Conservation (phyloP, 192 early-diverging fungal genomes). For the Coemansia javaensis region DNA sequence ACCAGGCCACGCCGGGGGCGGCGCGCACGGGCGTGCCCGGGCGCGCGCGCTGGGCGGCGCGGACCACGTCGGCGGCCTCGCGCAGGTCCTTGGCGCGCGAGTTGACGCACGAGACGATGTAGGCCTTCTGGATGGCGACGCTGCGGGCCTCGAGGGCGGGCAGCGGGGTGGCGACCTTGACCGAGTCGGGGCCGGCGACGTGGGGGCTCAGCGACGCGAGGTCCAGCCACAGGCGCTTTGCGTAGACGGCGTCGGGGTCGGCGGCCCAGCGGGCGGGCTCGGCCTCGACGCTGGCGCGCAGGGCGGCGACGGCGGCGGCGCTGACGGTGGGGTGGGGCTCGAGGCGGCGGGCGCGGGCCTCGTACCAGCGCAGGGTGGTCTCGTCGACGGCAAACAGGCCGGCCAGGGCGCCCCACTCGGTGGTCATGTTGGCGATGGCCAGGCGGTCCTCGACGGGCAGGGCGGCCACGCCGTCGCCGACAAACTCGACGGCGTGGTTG, state of each 20-base stretch:
- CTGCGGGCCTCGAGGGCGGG: slow-evolving; percentile 64
- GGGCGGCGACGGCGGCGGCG: slow-evolving; percentile 35
- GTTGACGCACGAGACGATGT: slow-evolving; percentile 94
- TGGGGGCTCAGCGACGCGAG: slow-evolving; percentile 80
- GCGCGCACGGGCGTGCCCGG: slow-evolving; percentile 18
- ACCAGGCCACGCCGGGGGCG: slow-evolving; percentile 75
- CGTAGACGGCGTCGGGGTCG: slow-evolving; percentile 65
- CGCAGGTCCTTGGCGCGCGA: slow-evolving; percentile 85
- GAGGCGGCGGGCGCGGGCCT: slow-evolving; percentile 49
- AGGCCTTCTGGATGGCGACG: slow-evolving; percentile 91
- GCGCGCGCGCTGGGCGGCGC: slow-evolving; percentile 26
- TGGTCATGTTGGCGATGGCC: slow-evolving; percentile 99
- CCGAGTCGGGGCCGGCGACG: slow-evolving; percentile 92
- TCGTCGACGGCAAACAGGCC: slow-evolving; percentile 94
- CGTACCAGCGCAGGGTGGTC: slow-evolving; percentile 66
- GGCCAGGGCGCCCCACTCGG: slow-evolving; percentile 98
- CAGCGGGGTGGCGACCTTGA: slow-evolving; percentile 86
- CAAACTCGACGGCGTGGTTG: slow-evolving; percentile 96
- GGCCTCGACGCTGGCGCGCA: slow-evolving; percentile 39
- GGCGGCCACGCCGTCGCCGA: slow-evolving; percentile 57
- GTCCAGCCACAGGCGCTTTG: slow-evolving; percentile 84
- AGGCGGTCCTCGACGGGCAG: slow-evolving; percentile 86
- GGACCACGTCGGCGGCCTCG: slow-evolving; percentile 79
- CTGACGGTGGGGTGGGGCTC: slow-evolving; percentile 47
- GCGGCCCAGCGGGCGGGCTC: slow-evolving; percentile 36